Conservation (phyloP, 441 rosid genomes). For the Populus hybrid region DNA sequence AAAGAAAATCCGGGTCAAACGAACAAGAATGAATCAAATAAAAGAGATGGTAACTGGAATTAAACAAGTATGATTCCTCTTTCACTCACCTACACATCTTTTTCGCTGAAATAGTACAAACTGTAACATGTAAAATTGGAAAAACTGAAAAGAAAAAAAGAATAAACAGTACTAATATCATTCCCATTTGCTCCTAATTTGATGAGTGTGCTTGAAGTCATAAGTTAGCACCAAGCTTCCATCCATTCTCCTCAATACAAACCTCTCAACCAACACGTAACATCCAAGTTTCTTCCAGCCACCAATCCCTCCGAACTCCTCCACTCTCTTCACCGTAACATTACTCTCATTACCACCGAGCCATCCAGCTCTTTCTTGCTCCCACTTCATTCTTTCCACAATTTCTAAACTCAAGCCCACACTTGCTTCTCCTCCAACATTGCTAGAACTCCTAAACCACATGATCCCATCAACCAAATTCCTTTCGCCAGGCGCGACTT, state of each 20-base stretch:
- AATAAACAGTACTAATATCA: not conserved
- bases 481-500: not conserved
- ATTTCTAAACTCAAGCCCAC: constrained; percentile 38
- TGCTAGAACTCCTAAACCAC: constrained; percentile 23
- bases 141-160: not conserved
- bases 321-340: constrained; percentile 23
- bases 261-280: constrained; percentile 38
- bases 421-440: constrained; percentile 19
- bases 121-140: not conserved
- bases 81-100: not conserved
- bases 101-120: not conserved
- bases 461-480: constrained; percentile 30
- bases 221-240: constrained; percentile 27
- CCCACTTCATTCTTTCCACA: constrained; percentile 34
- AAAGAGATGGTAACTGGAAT: not conserved
- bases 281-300: constrained; percentile 34
- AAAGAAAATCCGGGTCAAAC: not conserved
- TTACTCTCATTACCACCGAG: not conserved
- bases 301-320: constrained; percentile 20
- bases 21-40: not conserved
- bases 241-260: constrained; percentile 40
- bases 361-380: constrained; percentile 27
- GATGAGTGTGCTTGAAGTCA: constrained; percentile 35
- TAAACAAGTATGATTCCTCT: not conserved
- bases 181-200: constrained; percentile 33